Conservation (phyloP, 305 asterid species). For the Caryopteris hybrid region DNA sequence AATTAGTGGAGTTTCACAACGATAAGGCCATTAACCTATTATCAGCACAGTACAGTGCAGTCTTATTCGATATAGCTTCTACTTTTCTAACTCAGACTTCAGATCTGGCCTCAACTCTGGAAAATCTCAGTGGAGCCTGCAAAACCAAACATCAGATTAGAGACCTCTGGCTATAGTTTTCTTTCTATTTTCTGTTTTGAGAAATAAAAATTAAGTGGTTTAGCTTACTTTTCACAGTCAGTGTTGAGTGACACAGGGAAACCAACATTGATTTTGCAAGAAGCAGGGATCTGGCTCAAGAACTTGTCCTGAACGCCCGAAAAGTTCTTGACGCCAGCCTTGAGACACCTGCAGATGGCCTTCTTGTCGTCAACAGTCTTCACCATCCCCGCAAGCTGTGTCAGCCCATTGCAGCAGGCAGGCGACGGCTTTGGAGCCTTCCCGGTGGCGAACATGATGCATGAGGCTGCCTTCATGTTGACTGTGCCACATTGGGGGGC, state of each 20-base stretch:
- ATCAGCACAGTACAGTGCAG: constrained; percentile 21
- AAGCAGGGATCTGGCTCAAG: constrained; percentile 48
- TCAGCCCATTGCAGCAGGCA: constrained; percentile 49
- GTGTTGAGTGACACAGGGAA: constrained; percentile 62
- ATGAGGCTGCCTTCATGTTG: constrained; percentile 41
- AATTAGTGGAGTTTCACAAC: background rate
- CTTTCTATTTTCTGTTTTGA: background rate
- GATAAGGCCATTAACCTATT: constrained; percentile 8
- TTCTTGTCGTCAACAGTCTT: constrained; percentile 53
- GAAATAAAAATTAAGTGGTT: background rate
- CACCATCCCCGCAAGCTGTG: constrained; percentile 31
- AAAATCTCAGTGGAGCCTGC: constrained; percentile 46
- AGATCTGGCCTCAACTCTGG: constrained; percentile 9
- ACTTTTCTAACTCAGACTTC: constrained; percentile 11
- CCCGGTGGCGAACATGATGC: constrained; percentile 43
- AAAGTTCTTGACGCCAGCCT: constrained; percentile 42
- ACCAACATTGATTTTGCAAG: constrained; percentile 51
- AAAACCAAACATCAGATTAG: constrained; percentile 2
- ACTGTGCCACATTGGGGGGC: constrained; percentile 42
- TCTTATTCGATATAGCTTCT: constrained; percentile 30
- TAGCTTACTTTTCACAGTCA: constrained; percentile 41
- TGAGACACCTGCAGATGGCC: constrained; percentile 62
- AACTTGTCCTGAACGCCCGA: constrained; percentile 51
- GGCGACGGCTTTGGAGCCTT: constrained; percentile 27
- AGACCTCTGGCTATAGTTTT: background rate